These are phyloP conservation scores for Exidia glandulosa DNA, from an alignment of 768 basidiomycete species.

Conservation along the genomic window DNA sequence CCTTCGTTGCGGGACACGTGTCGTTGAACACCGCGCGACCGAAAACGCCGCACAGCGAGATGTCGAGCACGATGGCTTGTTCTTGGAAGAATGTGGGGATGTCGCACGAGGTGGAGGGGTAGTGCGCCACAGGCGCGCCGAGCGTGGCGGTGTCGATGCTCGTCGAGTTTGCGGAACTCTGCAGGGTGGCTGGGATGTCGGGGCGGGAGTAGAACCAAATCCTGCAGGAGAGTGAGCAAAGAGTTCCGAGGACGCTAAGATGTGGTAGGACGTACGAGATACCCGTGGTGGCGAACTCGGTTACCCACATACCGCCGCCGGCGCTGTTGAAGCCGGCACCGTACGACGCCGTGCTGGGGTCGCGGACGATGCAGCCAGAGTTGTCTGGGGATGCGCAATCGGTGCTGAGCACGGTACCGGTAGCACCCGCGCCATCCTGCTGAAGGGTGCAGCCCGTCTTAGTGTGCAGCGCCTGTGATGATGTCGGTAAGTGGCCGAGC, in stretches of 20 bases:
- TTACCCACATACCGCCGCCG: slow-evolving; percentile 66
- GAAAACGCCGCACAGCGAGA: neutral
- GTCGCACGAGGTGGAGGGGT: slow-evolving; percentile 34
- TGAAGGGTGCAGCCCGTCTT: neutral
- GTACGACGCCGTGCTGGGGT: slow-evolving; percentile 44
- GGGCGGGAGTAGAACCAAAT: slow-evolving; percentile 2
- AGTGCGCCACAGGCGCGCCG: slow-evolving; percentile 59
- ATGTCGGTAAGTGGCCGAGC: neutral
- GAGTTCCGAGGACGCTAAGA: neutral
- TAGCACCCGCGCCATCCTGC: neutral
- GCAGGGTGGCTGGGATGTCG: slow-evolving; percentile 1
- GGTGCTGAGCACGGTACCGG: neutral
- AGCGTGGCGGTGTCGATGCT: slow-evolving; percentile 44
- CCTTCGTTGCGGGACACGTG: slow-evolving; percentile 2
- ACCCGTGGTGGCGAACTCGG: slow-evolving; percentile 55
- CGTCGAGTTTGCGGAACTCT: slow-evolving; percentile 36
- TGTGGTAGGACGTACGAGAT: slow-evolving; percentile 19
- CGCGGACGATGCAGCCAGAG: slow-evolving; percentile 53
- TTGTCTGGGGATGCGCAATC: slow-evolving; percentile 19
- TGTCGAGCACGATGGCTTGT: neutral
- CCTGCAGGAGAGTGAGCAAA: neutral
- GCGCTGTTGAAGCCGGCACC: slow-evolving; percentile 53
- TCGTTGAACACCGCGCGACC: neutral
- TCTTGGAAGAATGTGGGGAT: neutral
- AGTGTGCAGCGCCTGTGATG: neutral